Evolutionary conservation across 2,329 filamentous ascomycete genomes (phyloP), one percentile per base, ranked within the genome.

Genomic region (Fusarium phyllophilum): DNA sequence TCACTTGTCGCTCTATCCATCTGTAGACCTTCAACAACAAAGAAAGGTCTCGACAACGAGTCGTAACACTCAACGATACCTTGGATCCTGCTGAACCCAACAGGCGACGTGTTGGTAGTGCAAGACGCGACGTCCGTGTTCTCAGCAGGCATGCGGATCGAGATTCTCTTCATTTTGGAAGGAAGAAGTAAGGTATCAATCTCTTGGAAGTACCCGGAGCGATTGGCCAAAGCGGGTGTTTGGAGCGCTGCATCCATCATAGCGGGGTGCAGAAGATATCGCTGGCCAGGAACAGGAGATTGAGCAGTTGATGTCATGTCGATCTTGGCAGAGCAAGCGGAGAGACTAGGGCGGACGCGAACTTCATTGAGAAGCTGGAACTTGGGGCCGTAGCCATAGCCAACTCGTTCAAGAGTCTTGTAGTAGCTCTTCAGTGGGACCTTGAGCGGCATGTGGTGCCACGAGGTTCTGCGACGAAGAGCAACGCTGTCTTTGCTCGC

Each of bases 241-340:
- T 76, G 74, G 5, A 76, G 66, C 52, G 74, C 74, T 3, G 74
- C 74, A 64, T 76, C 74, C 74, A 76, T 76, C 72, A 76, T 76
- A 6, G 74, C 74, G 6, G 74, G 74, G 48, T 76, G 74, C 17
- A 76, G 59, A 11, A 76, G 70, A 36, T 76, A 76, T 14, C 74
- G 59, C 62, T 76, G 74, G 45, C 74, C 74, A 2, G 63, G 74
- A 54, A 77, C 48, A 3, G 69, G 74, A 44, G 74, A 77, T 24
- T 56, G 63, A 26, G 69, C 46, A 22, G 54, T 63, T 4, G 72
- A 72, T 7, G 48, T 57, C 74, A 76, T 74, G 42, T 75, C 46
- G 26, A 76, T 77, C 26, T 76, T 69, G 39, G 74, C 74, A 60
- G 74, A 65, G 41, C 74, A 76, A 18, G 74, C 66, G 5, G 74